A percentile compares a stretch with the other conserved stretches of the same genome.
These are phyloP conservation scores for Aspergillus asperescens DNA, from an alignment of 495 filamentous ascomycete species.

Conservation along the genomic window DNA sequence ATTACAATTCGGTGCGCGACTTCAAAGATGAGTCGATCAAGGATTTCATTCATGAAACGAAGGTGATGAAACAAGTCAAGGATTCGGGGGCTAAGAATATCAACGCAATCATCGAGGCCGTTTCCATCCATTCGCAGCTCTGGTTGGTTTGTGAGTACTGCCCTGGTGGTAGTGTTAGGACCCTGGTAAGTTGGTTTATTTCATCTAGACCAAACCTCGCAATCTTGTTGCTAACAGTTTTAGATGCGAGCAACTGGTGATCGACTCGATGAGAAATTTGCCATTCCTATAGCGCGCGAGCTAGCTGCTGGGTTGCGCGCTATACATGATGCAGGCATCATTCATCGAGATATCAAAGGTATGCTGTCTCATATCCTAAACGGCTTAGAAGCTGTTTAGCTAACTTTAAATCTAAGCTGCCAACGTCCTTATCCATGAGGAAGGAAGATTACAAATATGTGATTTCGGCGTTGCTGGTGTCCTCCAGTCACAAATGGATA, in stretches of 20 bases:
- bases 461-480: slow-evolving; percentile 94
- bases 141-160: slow-evolving; percentile 98
- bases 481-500: slow-evolving; percentile 75
- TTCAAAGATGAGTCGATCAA: slow-evolving; percentile 75
- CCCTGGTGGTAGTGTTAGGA: slow-evolving; percentile 90
- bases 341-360: slow-evolving; percentile 96
- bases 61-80: slow-evolving; percentile 74
- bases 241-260: slow-evolving; percentile 60
- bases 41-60: slow-evolving; percentile 85
- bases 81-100: slow-evolving; percentile 84
- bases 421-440: slow-evolving; percentile 85
- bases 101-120: slow-evolving; percentile 81
- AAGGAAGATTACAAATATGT: slow-evolving; percentile 82
- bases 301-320: slow-evolving; percentile 77
- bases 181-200: slow-evolving; percentile 51
- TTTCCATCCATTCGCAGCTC: slow-evolving; percentile 78
- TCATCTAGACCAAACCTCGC: neutral
- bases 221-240: slow-evolving; percentile 4
- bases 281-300: slow-evolving; percentile 84
- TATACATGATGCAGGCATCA: slow-evolving; percentile 86
- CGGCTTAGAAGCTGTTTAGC: neutral
- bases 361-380: neutral
- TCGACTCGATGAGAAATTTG: slow-evolving; percentile 77
- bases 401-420: slow-evolving; percentile 50
- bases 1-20: slow-evolving; percentile 61